Evolutionary conservation across 768 basidiomycete species (phyloP).

Genomic region (Lactarius akahatsu): DNA sequence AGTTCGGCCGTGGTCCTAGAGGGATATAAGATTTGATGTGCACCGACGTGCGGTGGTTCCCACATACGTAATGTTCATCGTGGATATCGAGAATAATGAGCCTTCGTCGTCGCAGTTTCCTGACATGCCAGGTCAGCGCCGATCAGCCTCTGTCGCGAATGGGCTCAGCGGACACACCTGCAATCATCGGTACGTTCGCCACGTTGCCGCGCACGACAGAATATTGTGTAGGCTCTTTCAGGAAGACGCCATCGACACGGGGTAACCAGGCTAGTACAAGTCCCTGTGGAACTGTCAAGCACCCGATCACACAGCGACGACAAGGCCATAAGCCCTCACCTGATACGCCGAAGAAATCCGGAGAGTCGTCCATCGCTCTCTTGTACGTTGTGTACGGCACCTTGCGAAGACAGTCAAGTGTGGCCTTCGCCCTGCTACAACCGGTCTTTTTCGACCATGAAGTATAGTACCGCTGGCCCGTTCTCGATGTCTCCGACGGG

Average conservation of each 20-base stretch:
- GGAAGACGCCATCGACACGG: conserved; percentile 33
- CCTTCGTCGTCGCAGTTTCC: conserved; percentile 63
- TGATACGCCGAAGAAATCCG: conserved; percentile 37
- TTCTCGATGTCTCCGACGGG: conserved; percentile 34
- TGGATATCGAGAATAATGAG: conserved; percentile 39
- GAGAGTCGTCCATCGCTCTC: conserved; percentile 37
- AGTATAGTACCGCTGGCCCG: conserved; percentile 42
- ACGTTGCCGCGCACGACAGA: conserved; percentile 29
- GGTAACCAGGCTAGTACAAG: conserved; percentile 33
- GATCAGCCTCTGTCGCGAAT: neutral
- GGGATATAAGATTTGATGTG: neutral
- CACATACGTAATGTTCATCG: conserved; percentile 36
- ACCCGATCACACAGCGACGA: neutral
- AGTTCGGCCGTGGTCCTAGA: conserved; percentile 6
- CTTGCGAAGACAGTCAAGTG: conserved; percentile 44
- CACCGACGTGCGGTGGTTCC: neutral
- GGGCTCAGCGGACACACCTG: conserved; percentile 21
- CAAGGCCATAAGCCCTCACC: conserved; percentile 26
- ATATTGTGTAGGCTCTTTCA: conserved; percentile 30
- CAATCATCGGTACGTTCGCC: conserved; percentile 30
- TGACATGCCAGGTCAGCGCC: conserved; percentile 25
- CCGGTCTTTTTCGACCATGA: conserved; percentile 40
- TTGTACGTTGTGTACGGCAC: conserved; percentile 37
- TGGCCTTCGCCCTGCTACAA: conserved; percentile 39
- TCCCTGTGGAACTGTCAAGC: conserved; percentile 24